Percentiles rank a stretch among this genome's conserved stretches.
phyloP scores from a whole-genome alignment of 2,329 filamentous ascomycete genomes.

The Zarea fungicola region DNA sequence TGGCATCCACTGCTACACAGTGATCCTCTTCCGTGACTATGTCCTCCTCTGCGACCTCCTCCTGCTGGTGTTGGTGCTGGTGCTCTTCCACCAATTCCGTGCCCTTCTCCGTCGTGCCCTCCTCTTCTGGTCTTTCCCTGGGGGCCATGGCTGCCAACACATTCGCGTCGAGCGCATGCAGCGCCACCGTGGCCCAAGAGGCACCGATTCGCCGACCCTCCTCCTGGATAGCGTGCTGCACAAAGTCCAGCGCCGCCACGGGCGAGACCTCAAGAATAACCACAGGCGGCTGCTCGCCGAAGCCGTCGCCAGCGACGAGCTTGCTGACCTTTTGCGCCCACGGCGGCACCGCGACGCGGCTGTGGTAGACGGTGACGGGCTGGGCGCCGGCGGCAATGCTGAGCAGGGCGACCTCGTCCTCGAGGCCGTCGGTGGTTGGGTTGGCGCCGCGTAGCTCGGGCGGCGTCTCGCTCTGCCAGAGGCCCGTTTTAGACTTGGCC shows the following conservation, averaged over 20 bases:
- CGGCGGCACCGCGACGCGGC: slow-evolving; percentile 19
- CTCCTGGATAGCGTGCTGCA: slow-evolving; percentile 34
- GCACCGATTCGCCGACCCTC: slow-evolving; percentile 35
- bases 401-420: slow-evolving; percentile 23
- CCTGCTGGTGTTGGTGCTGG: too few species aligned
- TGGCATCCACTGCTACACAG: too few species aligned
- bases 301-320: slow-evolving; percentile 20
- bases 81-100: too few species aligned
- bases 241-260: slow-evolving; percentile 24
- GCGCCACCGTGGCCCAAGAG: slow-evolving; percentile 20
- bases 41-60: too few species aligned
- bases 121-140: too few species aligned
- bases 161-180: slow-evolving; percentile 15
- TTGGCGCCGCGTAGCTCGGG: slow-evolving; percentile 19
- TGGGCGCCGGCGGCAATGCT: slow-evolving; percentile 26
- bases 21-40: too few species aligned
- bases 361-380: slow-evolving; percentile 14
- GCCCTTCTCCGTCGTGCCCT: too few species aligned
- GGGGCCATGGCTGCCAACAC: too few species aligned
- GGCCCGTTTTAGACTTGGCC: slow-evolving; percentile 23
- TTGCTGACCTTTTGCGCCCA: slow-evolving; percentile 23
- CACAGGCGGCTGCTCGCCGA: slow-evolving; percentile 22
- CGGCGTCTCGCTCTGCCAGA: slow-evolving; percentile 27
- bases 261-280: slow-evolving; percentile 28
- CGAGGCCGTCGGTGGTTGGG: slow-evolving; percentile 15